Conservation (phyloP, 176 grass and related monocot genomes). For the Paspalum vaginatum region DNA sequence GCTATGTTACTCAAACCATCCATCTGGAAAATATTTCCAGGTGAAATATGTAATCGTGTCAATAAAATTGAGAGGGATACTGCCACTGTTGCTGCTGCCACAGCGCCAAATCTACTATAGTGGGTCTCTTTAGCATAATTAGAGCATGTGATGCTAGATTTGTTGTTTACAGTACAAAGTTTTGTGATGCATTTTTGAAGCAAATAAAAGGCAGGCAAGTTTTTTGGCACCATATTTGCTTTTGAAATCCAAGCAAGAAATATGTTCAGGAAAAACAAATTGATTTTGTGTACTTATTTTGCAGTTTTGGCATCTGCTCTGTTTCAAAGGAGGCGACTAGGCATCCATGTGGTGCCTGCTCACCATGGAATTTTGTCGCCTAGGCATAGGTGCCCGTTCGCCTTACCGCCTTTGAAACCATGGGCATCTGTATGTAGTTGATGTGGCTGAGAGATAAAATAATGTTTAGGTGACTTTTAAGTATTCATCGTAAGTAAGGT, state of each 20-base stretch:
- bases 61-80: slow-evolving; percentile 54
- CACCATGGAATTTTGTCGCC: too few relatives aligned
- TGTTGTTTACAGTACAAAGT: slow-evolving; percentile 55
- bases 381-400: too few relatives aligned
- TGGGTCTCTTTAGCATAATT: slow-evolving; percentile 46
- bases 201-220: slow-evolving; percentile 4
- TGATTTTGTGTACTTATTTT: background rate
- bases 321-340: too few relatives aligned
- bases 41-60: slow-evolving; percentile 45
- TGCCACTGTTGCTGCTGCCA: slow-evolving; percentile 45
- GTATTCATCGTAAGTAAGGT: background rate
- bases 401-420: too few relatives aligned
- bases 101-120: slow-evolving; percentile 25
- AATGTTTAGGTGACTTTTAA: too few relatives aligned
- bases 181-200: slow-evolving; percentile 60
- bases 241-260: background rate
- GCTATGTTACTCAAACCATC: slow-evolving; percentile 60
- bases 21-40: slow-evolving; percentile 57
- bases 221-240: background rate
- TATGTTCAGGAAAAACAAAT: background rate
- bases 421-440: background rate
- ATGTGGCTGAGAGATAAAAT: background rate
- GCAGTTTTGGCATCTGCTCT: background rate
- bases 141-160: slow-evolving; percentile 42
- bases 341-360: too few relatives aligned